Evolutionary conservation across 2,329 filamentous ascomycete species (phyloP).

Genomic region (Aspergillus sp.): DNA sequence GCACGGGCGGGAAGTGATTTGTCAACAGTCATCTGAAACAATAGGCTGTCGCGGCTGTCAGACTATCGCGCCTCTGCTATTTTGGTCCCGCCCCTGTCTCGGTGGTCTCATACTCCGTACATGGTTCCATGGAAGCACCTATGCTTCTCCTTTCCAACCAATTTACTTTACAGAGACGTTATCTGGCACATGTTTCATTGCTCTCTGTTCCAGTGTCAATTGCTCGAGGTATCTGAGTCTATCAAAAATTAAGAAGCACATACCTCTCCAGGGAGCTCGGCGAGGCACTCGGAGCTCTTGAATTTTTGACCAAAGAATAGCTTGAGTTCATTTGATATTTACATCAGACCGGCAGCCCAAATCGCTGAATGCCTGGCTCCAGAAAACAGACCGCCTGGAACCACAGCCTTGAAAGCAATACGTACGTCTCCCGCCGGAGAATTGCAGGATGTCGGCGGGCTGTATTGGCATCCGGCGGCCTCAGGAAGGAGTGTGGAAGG

Average conservation of each 20-base stretch:
- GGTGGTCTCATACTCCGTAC: conserved; percentile 7
- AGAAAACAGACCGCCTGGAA: neutral
- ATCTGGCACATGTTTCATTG: conserved; percentile 8
- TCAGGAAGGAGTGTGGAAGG: neutral
- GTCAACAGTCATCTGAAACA: conserved; percentile 29
- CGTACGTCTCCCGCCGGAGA: neutral
- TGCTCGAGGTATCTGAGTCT: neutral
- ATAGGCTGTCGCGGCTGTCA: conserved; percentile 20
- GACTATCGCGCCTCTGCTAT: conserved; percentile 15
- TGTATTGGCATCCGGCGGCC: neutral
- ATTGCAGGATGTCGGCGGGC: neutral
- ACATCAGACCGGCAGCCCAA: neutral
- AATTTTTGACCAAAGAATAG: neutral
- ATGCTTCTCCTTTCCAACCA: neutral
- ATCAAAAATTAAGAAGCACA: neutral
- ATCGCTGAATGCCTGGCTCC: neutral
- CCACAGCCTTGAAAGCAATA: neutral
- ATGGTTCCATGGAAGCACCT: conserved; percentile 8
- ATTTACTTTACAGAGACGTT: neutral
- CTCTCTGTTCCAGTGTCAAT: neutral
- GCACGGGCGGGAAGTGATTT: conserved; percentile 24
- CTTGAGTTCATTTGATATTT: neutral
- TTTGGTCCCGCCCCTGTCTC: conserved; percentile 11
- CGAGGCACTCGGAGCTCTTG: neutral
- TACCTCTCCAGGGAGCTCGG: neutral